These are phyloP conservation scores for Hanseniaspora taiwanica DNA, from an alignment of 805 yeast genomes.

Conservation along the genomic window DNA sequence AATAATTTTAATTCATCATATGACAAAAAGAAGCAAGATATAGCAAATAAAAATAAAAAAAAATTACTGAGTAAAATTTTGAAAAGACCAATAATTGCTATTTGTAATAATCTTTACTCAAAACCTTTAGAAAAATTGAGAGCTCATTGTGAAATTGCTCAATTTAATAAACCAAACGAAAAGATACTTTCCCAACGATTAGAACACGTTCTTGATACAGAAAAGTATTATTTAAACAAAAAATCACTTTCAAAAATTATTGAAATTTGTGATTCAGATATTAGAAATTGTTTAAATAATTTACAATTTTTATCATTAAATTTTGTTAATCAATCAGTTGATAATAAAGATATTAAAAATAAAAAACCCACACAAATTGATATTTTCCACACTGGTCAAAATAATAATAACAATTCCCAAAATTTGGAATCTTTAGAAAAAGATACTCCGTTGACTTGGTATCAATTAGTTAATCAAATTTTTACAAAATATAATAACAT, in stretches of 20 bases:
- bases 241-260: constrained; percentile 51
- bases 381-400: too few relatives aligned
- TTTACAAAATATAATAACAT: constrained; percentile 39
- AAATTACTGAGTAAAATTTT: constrained; percentile 29
- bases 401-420: too few relatives aligned
- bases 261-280: constrained; percentile 63
- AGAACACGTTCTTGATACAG: constrained; percentile 35
- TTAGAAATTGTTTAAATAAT: constrained; percentile 73
- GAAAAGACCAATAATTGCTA: constrained; percentile 76
- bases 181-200: constrained; percentile 33
- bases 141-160: constrained; percentile 57
- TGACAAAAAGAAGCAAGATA: constrained; percentile 7
- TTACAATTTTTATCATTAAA: constrained; percentile 44
- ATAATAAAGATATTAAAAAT: background rate
- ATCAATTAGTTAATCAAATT: constrained; percentile 42
- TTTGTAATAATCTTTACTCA: constrained; percentile 79
- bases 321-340: background rate
- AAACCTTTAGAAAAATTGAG: constrained; percentile 63
- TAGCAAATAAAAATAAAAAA: constrained; percentile 14
- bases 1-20: constrained; percentile 7
- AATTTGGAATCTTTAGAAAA: constrained; percentile 26
- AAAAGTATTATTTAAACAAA: constrained; percentile 18
- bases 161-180: constrained; percentile 46
- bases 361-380: too few relatives aligned
- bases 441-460: constrained; percentile 60